A percentile compares a stretch with the other conserved stretches of the same genome.
phyloP scores from a whole-genome alignment of 2,329 filamentous ascomycete genomes.

The Hymenoscyphus occultus region DNA sequence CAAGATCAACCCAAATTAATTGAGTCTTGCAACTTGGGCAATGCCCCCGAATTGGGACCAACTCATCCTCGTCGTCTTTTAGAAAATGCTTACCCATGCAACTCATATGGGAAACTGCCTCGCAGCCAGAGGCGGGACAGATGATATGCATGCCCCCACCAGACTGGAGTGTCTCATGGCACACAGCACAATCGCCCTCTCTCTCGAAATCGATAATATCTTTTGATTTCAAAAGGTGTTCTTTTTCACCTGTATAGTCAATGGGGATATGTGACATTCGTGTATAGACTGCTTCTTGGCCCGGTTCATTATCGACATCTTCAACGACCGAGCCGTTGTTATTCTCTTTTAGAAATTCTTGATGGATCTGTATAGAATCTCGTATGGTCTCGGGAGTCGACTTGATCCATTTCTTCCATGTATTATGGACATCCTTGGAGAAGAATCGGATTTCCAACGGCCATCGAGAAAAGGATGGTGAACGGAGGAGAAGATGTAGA shows the following conservation, averaged over 20 bases:
- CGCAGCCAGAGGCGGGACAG: conserved; percentile 52
- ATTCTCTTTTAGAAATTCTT: conserved; percentile 26
- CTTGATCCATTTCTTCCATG: conserved; percentile 63
- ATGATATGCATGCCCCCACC: conserved; percentile 54
- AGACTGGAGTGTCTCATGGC: conserved; percentile 44
- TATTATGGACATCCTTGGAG: conserved; percentile 60
- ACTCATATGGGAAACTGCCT: conserved; percentile 56
- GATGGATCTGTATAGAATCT: conserved; percentile 24
- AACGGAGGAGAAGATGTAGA: conserved; percentile 74
- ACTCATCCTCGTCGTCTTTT: conserved; percentile 34
- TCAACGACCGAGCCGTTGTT: conserved; percentile 3
- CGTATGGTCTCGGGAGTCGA: conserved; percentile 33
- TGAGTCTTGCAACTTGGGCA: conserved; percentile 68
- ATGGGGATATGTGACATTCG: conserved; percentile 55
- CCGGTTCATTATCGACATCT: conserved; percentile 6
- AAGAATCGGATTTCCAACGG: conserved; percentile 82
- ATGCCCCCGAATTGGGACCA: conserved; percentile 65
- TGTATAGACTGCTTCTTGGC: conserved; percentile 32
- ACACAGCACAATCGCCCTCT: conserved; percentile 55
- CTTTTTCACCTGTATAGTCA: conserved; percentile 52
- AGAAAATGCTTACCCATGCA: conserved; percentile 58
- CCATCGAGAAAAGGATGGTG: conserved; percentile 78
- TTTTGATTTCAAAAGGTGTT: conserved; percentile 54
- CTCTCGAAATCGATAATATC: conserved; percentile 54
- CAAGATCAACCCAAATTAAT: conserved; percentile 71